These are phyloP conservation scores for Colletotrichum caudatum DNA, from an alignment of 2,329 filamentous ascomycete species.

Conservation along the genomic window DNA sequence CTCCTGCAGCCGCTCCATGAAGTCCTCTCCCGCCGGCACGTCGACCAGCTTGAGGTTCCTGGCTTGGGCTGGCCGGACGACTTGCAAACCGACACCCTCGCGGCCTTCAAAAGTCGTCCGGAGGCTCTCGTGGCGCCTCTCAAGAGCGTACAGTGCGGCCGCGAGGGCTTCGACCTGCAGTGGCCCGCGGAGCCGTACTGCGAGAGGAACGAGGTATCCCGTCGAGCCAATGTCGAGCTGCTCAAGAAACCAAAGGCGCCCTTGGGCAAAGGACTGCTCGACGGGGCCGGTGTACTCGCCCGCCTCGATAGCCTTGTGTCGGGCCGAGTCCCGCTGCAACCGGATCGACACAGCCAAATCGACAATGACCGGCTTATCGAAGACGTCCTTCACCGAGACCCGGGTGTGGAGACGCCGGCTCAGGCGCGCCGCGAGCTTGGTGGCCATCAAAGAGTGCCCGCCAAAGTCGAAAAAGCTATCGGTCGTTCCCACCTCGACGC, in stretches of 20 bases:
- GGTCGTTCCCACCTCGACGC: conserved; percentile 18
- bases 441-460: conserved; percentile 35
- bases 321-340: background rate
- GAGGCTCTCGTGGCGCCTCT: conserved; percentile 43
- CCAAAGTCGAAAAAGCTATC: conserved; percentile 39
- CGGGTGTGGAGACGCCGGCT: conserved; percentile 17
- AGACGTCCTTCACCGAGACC: conserved; percentile 36
- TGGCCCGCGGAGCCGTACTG: conserved; percentile 36
- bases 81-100: conserved; percentile 11
- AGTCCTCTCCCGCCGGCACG: background rate
- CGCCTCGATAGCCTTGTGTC: background rate
- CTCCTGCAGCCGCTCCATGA: background rate
- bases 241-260: conserved; percentile 45
- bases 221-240: conserved; percentile 39
- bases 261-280: conserved; percentile 45
- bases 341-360: background rate
- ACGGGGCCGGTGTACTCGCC: conserved; percentile 5
- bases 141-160: conserved; percentile 36
- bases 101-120: conserved; percentile 42
- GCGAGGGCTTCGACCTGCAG: conserved; percentile 39
- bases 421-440: conserved; percentile 23
- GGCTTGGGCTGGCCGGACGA: conserved; percentile 17
- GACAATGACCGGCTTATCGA: conserved; percentile 17
- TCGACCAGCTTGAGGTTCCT: background rate
- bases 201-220: conserved; percentile 43